Conservation (phyloP, 805 yeast species). For the Wickerhamomyces kurtzmanii region DNA sequence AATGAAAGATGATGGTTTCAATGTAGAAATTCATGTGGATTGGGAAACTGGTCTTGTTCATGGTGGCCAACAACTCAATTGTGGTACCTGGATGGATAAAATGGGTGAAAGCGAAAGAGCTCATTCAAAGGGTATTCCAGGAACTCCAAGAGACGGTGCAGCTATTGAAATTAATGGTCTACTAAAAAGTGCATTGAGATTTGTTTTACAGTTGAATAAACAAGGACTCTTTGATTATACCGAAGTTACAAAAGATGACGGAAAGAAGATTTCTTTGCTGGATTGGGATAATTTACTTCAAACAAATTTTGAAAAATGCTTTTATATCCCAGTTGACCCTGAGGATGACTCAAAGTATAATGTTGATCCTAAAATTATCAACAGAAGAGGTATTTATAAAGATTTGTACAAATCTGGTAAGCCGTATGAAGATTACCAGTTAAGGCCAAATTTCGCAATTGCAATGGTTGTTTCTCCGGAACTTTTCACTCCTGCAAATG, state of each 20-base stretch:
- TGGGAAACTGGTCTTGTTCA: conserved; percentile 83
- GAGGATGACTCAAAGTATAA: conserved; percentile 51
- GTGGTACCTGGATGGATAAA: conserved; percentile 99
- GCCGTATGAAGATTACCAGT: conserved; percentile 87
- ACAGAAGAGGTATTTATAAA: conserved; percentile 91
- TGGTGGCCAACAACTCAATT: conserved; percentile 88
- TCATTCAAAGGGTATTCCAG: conserved; percentile 84
- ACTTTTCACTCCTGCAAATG: conserved; percentile 54
- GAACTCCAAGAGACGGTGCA: conserved; percentile 97
- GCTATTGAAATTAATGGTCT: conserved; percentile 89
- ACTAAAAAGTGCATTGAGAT: conserved; percentile 74
- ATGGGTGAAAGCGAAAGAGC: conserved; percentile 93
- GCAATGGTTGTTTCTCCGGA: conserved; percentile 97
- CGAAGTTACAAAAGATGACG: conserved; percentile 53
- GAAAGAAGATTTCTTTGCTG: conserved; percentile 40
- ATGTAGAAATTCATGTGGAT: conserved; percentile 71
- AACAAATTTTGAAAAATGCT: conserved; percentile 70
- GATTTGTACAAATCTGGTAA: conserved; percentile 77
- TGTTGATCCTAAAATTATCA: conserved; percentile 55
- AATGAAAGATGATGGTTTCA: conserved; percentile 88
- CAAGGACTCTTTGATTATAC: conserved; percentile 48
- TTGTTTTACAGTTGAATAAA: conserved; percentile 51
- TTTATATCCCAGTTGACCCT: conserved; percentile 62
- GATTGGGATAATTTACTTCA: conserved; percentile 70
- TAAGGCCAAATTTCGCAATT: conserved; percentile 86